Evolutionary conservation across 805 yeast species (phyloP), one percentile per base, ranked within the genome.

Genomic region (Candida pseudofarinosa): DNA sequence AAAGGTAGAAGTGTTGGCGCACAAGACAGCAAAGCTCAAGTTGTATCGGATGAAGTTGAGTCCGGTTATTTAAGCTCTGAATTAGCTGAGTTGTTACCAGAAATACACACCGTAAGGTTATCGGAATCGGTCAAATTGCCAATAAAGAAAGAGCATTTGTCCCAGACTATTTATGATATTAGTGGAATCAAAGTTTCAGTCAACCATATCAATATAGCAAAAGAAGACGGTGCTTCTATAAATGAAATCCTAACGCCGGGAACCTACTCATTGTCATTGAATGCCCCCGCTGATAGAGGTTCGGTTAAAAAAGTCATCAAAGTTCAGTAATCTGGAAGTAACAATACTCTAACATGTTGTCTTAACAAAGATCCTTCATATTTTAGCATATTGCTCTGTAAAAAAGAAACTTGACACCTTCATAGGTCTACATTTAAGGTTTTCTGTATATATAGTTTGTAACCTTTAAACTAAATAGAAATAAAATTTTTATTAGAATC

Each of bases 161-260:
- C 58, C 3, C 32, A 50, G 13, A 42, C 53, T 6, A 50, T 62
- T 12, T 64, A 55, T 45, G 57, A 60, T 33, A 48, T 58, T 28
- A 51, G 70, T 7, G 74, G 74, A 33, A 49, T 57, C 16, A 56
- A 58, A 37, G 56, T 69, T 14, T 63, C 69, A 14, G 41, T 43
- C 2, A 16, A 52, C 3, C 49, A 52, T 19, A 58, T 68, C 42
- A 41, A 28, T 19, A 23, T 23, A 23, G 16, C 40, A n/a, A 5
- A 16, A 19, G 14, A 15, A 19, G 13, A 33, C 42, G 44, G 19
- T n/a, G 36, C 39, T 14, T 40, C 38, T 14, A 35, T 49, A 3
- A 36, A 43, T 19, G 49, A 47, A 28, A 55, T 64, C 26, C 41
- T 48, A 35, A 51, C 47, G 8, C 48, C 54, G 10, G 73, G 72